Base-by-base conservation (phyloP, 148 eudicot genomes). In the Chenopodium berlandieri region DNA sequence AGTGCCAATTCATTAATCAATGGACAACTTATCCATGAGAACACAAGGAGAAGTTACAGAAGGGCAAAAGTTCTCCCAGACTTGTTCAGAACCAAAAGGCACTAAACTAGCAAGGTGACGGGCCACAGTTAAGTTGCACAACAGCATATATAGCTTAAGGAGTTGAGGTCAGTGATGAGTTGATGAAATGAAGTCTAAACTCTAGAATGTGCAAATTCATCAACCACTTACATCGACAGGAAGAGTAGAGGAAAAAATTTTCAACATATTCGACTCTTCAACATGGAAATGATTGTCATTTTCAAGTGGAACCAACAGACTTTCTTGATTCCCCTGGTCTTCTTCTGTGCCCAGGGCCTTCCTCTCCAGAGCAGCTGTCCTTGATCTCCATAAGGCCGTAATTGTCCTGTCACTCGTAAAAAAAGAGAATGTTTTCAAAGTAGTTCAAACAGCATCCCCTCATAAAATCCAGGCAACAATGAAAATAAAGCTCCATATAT, bases 381-480 rank as follows among this genome's bases (percentile, higher is more conserved):
- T 90, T 73, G 98, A 89, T 88, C 88, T 90, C 98, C 97, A 94
- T 75, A 94, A 86, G 27, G 92, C 94, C 81, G 83, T 94, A 77
- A 93, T 91, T 83, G 94, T 94, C 89, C 98, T 94, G 85, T 75
- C 78, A 82, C 37, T 1, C 62, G 32, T 80, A 56, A 17, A 60
- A 37, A 74, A 65, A 58, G 58, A 14, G 58, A 25, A 25, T 1
- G 17, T 50, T 40, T 63, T 17, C 7, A 9, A 2, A 50, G 14
- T 13, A 50, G 54, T 50, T 9, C 30, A 22, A 27, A 40, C 44
- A 40, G 44, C 7, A 8, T 1, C 68, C 19, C 69, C 75, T 34
- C 46, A 13, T 64, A 48, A 30, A 67, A 20, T 10, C n/a, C 37
- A 52, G 23, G 25, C 23, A 54, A 17, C 27, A 68, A 67, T 27